Evolutionary conservation across 106 monocot species (phyloP), one percentile per base, ranked within the genome.

Genomic region (Vanilla planifolia): DNA sequence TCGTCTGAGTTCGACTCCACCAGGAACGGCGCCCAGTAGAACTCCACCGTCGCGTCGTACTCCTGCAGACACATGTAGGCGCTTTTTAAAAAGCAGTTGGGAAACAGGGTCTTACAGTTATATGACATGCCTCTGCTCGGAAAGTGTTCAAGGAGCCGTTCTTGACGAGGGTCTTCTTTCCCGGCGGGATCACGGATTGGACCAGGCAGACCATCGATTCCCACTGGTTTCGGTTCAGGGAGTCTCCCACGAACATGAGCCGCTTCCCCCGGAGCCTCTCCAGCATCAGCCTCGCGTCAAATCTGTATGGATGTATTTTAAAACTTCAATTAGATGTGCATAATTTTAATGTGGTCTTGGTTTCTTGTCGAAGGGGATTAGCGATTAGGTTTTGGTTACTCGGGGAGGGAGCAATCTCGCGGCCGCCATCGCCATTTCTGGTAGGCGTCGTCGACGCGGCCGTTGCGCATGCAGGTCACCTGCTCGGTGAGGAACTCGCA

Each of bases 381-480:
- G 8, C 20, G 33, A 24, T 3, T 16, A 32, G 32, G 0, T 4
- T 7, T 13, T 1, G 35, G 24, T 25, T 72, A 95, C 90, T 78
- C 73, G 2, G 95, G 95, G 8, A 96, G 60, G 43, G 34, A 30
- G 61, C 95, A 96, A 48, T 76, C 79, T 5, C 45, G 30, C 1
- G 90, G 95, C 68, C 91, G 86, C 95, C 95, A 96, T 24, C 87
- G 66, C 95, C 95, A 96, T 47, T 96, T 96, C 74, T 84, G 86
- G 68, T 84, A 91, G 22, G 60, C 43, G 60, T 87, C 95, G 64
- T 96, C 84, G 8, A 11, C 41, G 8, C 95, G 67, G 15, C 95
- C 95, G 58, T 96, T 96, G 60, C 86, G 66, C 74, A 81, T 80
- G 71, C 95, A 96, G 5, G 95, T 90, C 16, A 96, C 80, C 48